These are phyloP conservation scores for Ochetophila trinervis DNA, from an alignment of 306 rosid genomes.

Conservation along the genomic window DNA sequence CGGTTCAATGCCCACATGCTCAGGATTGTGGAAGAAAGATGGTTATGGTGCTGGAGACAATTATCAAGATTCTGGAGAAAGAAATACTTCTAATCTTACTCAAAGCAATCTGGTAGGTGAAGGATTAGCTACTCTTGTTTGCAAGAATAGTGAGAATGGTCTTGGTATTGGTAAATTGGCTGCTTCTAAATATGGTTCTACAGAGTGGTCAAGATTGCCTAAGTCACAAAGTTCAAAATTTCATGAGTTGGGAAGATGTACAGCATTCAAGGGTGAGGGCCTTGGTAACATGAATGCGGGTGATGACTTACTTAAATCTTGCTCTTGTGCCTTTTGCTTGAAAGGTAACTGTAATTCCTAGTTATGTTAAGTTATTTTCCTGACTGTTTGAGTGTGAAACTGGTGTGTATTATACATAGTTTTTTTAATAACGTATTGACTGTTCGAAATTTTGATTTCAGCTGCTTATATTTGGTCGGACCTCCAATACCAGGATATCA, in stretches of 20 bases:
- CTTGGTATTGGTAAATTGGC: slow-evolving; percentile 18
- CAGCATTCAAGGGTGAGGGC: slow-evolving; percentile 33
- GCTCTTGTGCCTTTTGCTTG: slow-evolving; percentile 82
- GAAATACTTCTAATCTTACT: slow-evolving; percentile 19
- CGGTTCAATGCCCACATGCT: slow-evolving; percentile 9
- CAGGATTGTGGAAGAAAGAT: slow-evolving; percentile 14
- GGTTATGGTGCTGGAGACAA: slow-evolving; percentile 19
- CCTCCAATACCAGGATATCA: slow-evolving; percentile 85
- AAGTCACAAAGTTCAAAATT: slow-evolving; percentile 35
- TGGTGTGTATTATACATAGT: background rate
- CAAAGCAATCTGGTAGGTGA: slow-evolving; percentile 19
- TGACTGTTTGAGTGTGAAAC: slow-evolving; percentile 4
- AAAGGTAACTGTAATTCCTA: slow-evolving; percentile 49
- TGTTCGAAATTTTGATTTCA: slow-evolving; percentile 33
- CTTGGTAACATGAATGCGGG: slow-evolving; percentile 22
- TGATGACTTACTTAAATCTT: slow-evolving; percentile 44
- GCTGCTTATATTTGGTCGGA: slow-evolving; percentile 86
- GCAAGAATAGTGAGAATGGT: slow-evolving; percentile 31
- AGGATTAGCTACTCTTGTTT: slow-evolving; percentile 23
- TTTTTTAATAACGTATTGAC: slow-evolving; percentile 17
- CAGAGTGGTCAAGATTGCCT: slow-evolving; percentile 30
- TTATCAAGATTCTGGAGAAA: slow-evolving; percentile 18
- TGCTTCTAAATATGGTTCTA: slow-evolving; percentile 19
- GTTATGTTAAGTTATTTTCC: slow-evolving; percentile 1
- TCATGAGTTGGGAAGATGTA: slow-evolving; percentile 54